A percentile compares a stretch with the other conserved stretches of the same genome.
phyloP scores from a whole-genome alignment of 1,284 basidiomycete genomes.

The Pascua sp. region DNA sequence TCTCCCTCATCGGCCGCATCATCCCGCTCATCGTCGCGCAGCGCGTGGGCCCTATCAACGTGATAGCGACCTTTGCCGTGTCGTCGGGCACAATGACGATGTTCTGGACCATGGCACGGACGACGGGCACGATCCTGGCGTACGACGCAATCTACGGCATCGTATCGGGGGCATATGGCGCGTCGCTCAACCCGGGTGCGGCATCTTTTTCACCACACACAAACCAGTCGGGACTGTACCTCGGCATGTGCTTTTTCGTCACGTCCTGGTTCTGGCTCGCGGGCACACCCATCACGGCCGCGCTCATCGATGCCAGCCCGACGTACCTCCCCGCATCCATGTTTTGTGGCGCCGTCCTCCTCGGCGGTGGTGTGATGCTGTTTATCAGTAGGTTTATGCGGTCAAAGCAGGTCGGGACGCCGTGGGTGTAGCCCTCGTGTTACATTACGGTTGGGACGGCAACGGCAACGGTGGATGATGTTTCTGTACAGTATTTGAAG shows the following conservation, averaged over 20 bases:
- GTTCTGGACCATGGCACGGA: constrained; percentile 26
- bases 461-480: too few relatives aligned
- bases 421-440: constrained; percentile 7
- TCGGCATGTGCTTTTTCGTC: constrained; percentile 38
- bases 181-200: constrained; percentile 28
- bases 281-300: constrained; percentile 31
- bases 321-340: constrained; percentile 30
- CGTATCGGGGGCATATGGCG: constrained; percentile 31
- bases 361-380: constrained; percentile 1
- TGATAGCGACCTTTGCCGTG: constrained; percentile 22
- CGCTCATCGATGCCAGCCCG: constrained; percentile 23
- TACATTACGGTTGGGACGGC: too few relatives aligned
- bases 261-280: constrained; percentile 35
- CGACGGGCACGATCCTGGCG: constrained; percentile 20
- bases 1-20: constrained; percentile 35
- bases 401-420: constrained; percentile 12
- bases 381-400: constrained; percentile 2
- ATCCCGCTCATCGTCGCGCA: constrained; percentile 34
- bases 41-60: constrained; percentile 35
- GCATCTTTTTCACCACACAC: constrained; percentile 32
- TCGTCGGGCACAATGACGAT: constrained; percentile 30
- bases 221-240: constrained; percentile 31
- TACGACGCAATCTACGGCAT: constrained; percentile 37
- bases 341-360: constrained; percentile 30
- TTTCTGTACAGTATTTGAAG: too few relatives aligned